Evolutionary conservation across 495 filamentous ascomycete species (phyloP).

Genomic region (Neurospora discreta): DNA sequence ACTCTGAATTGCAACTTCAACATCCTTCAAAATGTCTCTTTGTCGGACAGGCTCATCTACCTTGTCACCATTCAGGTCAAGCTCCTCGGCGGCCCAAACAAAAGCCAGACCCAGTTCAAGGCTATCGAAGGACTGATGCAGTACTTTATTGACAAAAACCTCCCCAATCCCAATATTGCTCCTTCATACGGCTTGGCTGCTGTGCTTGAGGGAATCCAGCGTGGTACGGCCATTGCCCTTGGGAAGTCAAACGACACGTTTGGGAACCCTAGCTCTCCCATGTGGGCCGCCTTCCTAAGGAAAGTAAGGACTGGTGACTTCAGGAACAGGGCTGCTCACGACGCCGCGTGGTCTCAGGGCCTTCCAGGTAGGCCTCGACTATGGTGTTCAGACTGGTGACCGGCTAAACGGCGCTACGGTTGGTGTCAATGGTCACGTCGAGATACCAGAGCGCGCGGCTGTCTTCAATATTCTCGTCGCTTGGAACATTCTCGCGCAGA

Average conservation of each 20-base stretch:
- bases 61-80: background rate
- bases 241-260: background rate
- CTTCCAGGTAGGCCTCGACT: background rate
- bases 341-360: background rate
- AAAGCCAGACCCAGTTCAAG: background rate
- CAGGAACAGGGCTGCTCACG: background rate
- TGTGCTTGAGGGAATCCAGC: conserved; percentile 1
- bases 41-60: background rate
- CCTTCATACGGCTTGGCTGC: background rate
- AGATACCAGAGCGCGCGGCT: background rate
- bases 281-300: background rate
- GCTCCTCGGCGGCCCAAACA: background rate
- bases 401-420: background rate
- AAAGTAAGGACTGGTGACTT: background rate
- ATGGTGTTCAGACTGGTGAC: background rate
- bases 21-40: background rate
- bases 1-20: background rate
- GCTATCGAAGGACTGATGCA: background rate
- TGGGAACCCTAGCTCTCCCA: background rate
- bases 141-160: conserved; percentile 2
- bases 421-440: background rate
- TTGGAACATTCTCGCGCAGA: background rate
- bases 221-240: background rate
- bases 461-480: background rate
- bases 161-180: background rate